Evolutionary conservation across 2,329 filamentous ascomycete species (phyloP), one percentile per base, ranked within the genome.

Genomic region (Fragosphaeria purpurea): DNA sequence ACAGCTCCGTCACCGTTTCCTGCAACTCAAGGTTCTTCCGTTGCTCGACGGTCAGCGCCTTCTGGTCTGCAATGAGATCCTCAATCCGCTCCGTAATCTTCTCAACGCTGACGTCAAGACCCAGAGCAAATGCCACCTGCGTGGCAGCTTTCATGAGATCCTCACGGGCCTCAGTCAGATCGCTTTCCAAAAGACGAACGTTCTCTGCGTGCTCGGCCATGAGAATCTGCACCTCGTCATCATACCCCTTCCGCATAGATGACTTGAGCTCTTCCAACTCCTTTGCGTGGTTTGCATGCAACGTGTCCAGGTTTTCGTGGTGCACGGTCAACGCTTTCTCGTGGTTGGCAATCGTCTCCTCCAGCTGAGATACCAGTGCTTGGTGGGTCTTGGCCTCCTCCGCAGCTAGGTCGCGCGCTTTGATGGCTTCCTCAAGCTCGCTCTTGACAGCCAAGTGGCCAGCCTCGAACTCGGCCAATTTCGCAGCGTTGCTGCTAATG

Each of bases 401-500:
- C 30, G 62, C 58, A 1, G 70, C 70, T 22, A 76, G 65, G 30
- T 81, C 78, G 49, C 81, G 80, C 1, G 79, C 74, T 22, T 46
- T 40, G 6, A 52, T 40, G 43, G 83, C 76, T 48, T 85, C 76
- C 40, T 87, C 79, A 9, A 94, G 74, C 59, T 91, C 78, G 44
- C 76, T 68, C 59, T 81, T 79, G 47, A 85, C 78, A 32, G 76
- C 74, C 35, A 76, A 66, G 62, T 94, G 85, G 4, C 83, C 79
- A 56, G 82, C 70, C 65, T 95, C 88, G 11, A 95, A 74, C 56
- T 86, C 79, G 4, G 81, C 74, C 34, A 95, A 82, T 59, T 83
- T 86, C 40, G 76, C 63, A 10, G 81, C 73, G 59, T 90, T 87
- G 57, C 72, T 75, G 55, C 77, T 76, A 59, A 94, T 83, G 39